Conservation (phyloP, 257 asterid genomes). For the Salvia rosmarinus region DNA sequence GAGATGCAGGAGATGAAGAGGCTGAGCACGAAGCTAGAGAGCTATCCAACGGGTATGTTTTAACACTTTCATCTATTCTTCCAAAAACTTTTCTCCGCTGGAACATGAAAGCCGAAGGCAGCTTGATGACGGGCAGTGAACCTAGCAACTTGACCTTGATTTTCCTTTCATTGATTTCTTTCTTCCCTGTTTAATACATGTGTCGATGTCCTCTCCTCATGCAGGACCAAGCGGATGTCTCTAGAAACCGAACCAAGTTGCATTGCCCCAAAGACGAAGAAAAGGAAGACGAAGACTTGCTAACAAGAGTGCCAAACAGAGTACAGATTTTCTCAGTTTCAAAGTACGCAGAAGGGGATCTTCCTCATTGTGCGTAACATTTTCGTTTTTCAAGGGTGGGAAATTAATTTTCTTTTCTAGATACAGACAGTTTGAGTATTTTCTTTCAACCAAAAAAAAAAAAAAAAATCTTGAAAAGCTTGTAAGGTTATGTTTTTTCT, state of each 20-base stretch:
- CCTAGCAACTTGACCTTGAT: background rate
- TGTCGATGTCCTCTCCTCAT: background rate
- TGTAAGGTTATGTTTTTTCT: background rate
- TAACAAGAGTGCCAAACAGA: conserved; percentile 12
- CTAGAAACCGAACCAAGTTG: conserved; percentile 78
- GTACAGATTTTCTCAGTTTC: conserved; percentile 22
- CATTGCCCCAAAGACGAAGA: conserved; percentile 80
- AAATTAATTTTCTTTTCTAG: background rate
- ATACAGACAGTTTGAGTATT: background rate
- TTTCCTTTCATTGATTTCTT: background rate
- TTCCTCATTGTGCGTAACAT: background rate
- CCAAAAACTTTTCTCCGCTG: background rate
- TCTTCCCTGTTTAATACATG: background rate
- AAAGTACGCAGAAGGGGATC: conserved; percentile 1
- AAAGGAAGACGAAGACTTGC: conserved; percentile 58
- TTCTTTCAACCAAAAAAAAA: background rate
- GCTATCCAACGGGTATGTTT: conserved; percentile 70
- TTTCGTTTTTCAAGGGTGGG: background rate
- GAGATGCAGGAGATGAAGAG: conserved; percentile 56
- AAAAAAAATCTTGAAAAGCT: background rate
- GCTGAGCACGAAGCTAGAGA: conserved; percentile 50
- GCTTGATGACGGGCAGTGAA: background rate
- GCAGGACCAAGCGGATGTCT: conserved; percentile 83
- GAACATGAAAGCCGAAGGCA: background rate
- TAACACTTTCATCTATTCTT: background rate